Percentiles rank a stretch among this genome's conserved stretches.
Conservation (phyloP, 306 rosid genomes). For the Quercus engelmannii region DNA sequence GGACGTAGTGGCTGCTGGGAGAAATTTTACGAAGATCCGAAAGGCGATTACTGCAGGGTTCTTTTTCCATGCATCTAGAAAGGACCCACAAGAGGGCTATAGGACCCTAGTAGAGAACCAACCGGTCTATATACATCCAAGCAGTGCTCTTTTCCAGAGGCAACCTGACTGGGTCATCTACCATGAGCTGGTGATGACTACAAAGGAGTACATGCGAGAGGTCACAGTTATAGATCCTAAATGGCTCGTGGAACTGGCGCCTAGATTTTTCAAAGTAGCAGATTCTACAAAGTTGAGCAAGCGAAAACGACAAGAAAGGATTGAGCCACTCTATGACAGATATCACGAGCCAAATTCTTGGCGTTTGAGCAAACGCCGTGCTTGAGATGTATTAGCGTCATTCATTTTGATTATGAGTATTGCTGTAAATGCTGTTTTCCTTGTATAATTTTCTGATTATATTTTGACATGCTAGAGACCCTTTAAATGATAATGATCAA, state of each 20-base stretch:
- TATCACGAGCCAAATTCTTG: conserved; percentile 93
- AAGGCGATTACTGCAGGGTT: conserved; percentile 88
- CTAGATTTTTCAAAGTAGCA: conserved; percentile 76
- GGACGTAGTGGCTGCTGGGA: conserved; percentile 86
- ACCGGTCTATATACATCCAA: conserved; percentile 78
- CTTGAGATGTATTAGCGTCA: conserved; percentile 36
- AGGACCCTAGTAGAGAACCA: conserved; percentile 86
- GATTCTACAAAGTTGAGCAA: conserved; percentile 9
- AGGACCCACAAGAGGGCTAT: conserved; percentile 90
- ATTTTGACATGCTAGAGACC: not conserved
- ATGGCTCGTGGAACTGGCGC: conserved; percentile 92
- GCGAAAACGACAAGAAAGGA: too few relatives aligned
- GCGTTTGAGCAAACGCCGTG: conserved; percentile 87
- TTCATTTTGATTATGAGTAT: conserved; percentile 1
- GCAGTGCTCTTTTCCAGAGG: conserved; percentile 78
- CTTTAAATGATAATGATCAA: not conserved
- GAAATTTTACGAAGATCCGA: conserved; percentile 68
- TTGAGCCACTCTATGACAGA: conserved; percentile 50
- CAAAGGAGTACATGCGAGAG: conserved; percentile 83
- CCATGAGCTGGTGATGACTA: too few relatives aligned
- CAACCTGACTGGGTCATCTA: conserved; percentile 55
- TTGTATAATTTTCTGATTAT: not conserved
- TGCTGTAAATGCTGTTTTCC: conserved; percentile 16
- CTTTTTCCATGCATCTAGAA: conserved; percentile 76
- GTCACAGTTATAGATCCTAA: conserved; percentile 77